phyloP scores from a whole-genome alignment of 2,329 filamentous ascomycete genomes.

The Curvularia lunata region DNA sequence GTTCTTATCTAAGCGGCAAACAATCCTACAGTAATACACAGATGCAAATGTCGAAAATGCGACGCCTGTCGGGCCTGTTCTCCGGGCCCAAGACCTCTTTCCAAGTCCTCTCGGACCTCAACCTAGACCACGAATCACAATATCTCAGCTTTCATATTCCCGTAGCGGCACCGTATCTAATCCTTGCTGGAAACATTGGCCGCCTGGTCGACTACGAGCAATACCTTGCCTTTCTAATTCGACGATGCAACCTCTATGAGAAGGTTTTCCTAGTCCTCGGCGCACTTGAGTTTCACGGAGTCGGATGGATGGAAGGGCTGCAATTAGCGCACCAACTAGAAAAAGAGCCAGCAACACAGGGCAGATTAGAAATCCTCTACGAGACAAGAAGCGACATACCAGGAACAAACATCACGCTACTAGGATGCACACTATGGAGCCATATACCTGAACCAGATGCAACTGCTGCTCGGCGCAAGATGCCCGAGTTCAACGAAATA shows the following conservation, averaged over 20 bases:
- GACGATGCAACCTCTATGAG: conserved; percentile 38
- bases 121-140: conserved; percentile 39
- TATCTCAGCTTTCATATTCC: conserved; percentile 44
- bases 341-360: conserved; percentile 34
- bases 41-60: conserved; percentile 23
- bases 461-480: conserved; percentile 51
- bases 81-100: conserved; percentile 33
- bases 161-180: conserved; percentile 34
- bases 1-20: neutral
- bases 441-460: conserved; percentile 51
- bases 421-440: conserved; percentile 67
- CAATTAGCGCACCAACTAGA: conserved; percentile 37
- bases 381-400: conserved; percentile 51
- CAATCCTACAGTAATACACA: neutral
- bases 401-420: conserved; percentile 55
- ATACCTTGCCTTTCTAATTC: conserved; percentile 41
- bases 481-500: conserved; percentile 61
- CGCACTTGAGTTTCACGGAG: conserved; percentile 37
- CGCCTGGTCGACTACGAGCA: conserved; percentile 41
- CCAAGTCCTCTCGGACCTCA: conserved; percentile 44
- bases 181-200: conserved; percentile 43
- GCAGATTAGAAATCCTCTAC: conserved; percentile 55
- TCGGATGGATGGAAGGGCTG: conserved; percentile 32
- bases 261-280: conserved; percentile 41
- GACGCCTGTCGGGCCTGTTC: conserved; percentile 35